Evolutionary conservation across 805 yeast genomes (phyloP), one percentile per base, ranked within the genome.

Genomic region (Candida boleticola): DNA sequence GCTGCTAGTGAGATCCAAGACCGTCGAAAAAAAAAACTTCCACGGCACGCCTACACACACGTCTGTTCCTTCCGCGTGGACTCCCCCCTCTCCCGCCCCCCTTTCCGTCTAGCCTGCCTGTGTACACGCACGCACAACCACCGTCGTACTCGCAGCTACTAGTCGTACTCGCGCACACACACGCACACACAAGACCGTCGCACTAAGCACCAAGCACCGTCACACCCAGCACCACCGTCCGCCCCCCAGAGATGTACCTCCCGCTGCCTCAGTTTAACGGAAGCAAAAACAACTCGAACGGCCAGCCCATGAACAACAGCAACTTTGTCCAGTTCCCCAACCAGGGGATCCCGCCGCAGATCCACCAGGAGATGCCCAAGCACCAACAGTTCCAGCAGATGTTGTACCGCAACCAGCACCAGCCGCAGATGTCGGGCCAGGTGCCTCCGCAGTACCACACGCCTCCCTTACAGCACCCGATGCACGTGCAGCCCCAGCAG

Each of bases 341-440:
- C 18, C 40, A 33, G 16, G 32, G 21, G 20, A 29, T 37, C 23
- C 39, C 42, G 6, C 46, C 36, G 34, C 39, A 32, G 26, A 46
- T 44, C 20, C 44, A 44, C 37, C 44, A 39, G 18, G 44, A 47
- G 22, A 38, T 42, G 38, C 27, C 42, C 17, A 37, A 42, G 39
- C 21, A 13, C 37, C 29, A 23, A 21, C 31, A 26, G 41, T 33
- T 37, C 25, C 48, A 18, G 43, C 31, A n/a, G 35, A 36, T 29
- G 41, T 38, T 14, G 42, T 20, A 30, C 45, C 23, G 27, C 43
- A 41, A 37, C 22, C 41, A 21, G 17, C 40, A 21, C 30, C 43
- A 32, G 35, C 25, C 22, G 25, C 32, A 19, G 19, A 26, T 37
- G 40, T 19, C 32, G 31, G 35, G 20, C 14, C 41, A 39, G 25